Evolutionary conservation across 345 rosid species (phyloP).

Genomic region (Citrus unshiu): DNA sequence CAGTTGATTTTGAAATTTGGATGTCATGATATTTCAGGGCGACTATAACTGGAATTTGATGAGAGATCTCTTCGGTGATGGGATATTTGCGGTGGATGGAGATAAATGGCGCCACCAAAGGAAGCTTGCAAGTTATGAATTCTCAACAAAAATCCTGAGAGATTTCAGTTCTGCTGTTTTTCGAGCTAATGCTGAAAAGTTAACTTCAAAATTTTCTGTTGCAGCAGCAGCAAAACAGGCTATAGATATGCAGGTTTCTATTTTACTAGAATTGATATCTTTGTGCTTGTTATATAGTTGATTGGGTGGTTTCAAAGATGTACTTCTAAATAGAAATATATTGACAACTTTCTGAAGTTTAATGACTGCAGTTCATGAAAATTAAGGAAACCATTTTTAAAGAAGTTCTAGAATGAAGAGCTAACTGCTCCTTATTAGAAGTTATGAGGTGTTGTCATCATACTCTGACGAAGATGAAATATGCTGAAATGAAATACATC

Average conservation of each 20-base stretch:
- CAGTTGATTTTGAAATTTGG: neutral
- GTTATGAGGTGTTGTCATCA: neutral
- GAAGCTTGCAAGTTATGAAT: slow-evolving; percentile 42
- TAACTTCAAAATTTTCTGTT: slow-evolving; percentile 21
- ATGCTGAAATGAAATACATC: neutral
- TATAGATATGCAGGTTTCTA: slow-evolving; percentile 36
- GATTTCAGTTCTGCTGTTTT: slow-evolving; percentile 34
- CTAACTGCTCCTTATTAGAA: neutral
- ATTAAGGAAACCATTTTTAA: neutral
- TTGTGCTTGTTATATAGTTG: neutral
- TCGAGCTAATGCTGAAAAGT: slow-evolving; percentile 26
- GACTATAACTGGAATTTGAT: slow-evolving; percentile 26
- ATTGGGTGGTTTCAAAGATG: neutral
- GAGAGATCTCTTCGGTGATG: slow-evolving; percentile 44
- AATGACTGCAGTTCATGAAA: neutral
- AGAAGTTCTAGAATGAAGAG: neutral
- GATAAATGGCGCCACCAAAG: slow-evolving; percentile 40
- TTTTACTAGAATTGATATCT: neutral
- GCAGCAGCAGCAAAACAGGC: slow-evolving; percentile 22
- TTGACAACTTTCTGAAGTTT: neutral
- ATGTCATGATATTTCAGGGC: slow-evolving; percentile 24
- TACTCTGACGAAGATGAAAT: neutral
- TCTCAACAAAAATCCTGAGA: slow-evolving; percentile 38
- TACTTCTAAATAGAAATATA: neutral
- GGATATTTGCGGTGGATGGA: slow-evolving; percentile 42